Evolutionary conservation across 176 grass and related monocot genomes (phyloP).

Genomic region (Aegilops speltoides): DNA sequence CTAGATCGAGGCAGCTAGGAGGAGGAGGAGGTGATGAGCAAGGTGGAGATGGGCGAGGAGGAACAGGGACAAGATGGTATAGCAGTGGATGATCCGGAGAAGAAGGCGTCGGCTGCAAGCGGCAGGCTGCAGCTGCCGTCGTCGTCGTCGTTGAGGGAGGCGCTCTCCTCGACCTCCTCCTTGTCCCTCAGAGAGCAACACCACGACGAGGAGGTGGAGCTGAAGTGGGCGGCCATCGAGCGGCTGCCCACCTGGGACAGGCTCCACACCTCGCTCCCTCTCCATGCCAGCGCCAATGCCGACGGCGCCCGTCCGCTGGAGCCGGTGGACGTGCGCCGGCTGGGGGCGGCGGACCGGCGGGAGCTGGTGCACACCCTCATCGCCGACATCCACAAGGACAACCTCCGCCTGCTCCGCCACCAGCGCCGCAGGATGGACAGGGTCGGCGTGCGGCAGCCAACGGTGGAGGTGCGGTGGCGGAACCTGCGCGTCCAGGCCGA

Average conservation of each 20-base stretch:
- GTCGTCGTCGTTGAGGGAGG: constrained; percentile 17
- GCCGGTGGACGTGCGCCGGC: constrained; percentile 45
- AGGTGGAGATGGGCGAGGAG: not conserved
- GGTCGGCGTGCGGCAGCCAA: constrained; percentile 52
- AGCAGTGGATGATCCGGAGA: not conserved
- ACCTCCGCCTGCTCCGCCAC: constrained; percentile 62
- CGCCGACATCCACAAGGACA: constrained; percentile 55
- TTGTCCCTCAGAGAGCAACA: not conserved
- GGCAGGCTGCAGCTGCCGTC: not conserved
- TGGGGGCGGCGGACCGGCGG: constrained; percentile 45
- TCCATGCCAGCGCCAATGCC: not conserved
- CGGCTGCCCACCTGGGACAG: constrained; percentile 51
- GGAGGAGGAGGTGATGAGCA: not conserved
- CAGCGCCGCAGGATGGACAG: constrained; percentile 73
- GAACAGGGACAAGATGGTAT: not conserved
- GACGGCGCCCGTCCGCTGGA: not conserved
- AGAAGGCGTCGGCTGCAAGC: not conserved
- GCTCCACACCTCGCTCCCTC: constrained; percentile 43
- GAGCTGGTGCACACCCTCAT: constrained; percentile 59
- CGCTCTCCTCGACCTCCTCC: not conserved
- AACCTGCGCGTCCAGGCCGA: constrained; percentile 48
- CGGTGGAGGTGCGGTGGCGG: constrained; percentile 56
- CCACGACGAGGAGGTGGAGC: constrained; percentile 47
- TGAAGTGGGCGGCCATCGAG: constrained; percentile 71
- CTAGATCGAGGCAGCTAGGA: not conserved